Evolutionary conservation across 176 grass and related monocot genomes (phyloP).

Genomic region (Tuctoria greenei): DNA sequence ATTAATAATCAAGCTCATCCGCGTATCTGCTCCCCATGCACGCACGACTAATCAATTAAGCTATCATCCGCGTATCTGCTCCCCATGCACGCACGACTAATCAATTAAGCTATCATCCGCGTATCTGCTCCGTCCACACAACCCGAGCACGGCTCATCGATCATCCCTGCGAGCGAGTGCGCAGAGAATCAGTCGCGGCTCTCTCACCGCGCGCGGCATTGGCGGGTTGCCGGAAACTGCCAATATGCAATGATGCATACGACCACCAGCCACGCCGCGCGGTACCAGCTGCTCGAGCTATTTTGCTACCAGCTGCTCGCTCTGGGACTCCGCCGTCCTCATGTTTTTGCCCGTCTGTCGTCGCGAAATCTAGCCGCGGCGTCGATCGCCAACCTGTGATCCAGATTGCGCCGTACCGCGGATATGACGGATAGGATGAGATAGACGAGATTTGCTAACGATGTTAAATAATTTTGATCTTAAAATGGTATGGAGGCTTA

Average conservation of each 20-base stretch:
- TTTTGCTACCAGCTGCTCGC: background rate
- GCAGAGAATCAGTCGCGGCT: background rate
- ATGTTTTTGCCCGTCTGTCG: background rate
- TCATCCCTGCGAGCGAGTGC: background rate
- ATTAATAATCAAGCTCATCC: too few species aligned
- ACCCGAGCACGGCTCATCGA: background rate
- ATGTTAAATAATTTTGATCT: too few species aligned
- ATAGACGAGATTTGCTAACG: background rate
- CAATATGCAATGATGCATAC: background rate
- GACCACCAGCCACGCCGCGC: background rate
- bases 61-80: too few species aligned
- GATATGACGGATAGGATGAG: slow-evolving; percentile 16
- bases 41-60: too few species aligned
- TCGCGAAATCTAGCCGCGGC: background rate
- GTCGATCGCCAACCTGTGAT: slow-evolving; percentile 38
- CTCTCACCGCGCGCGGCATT: background rate
- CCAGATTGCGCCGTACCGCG: slow-evolving; percentile 17
- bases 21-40: too few species aligned
- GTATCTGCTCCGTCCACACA: background rate
- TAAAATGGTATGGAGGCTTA: too few species aligned
- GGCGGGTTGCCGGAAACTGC: background rate
- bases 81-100: too few species aligned
- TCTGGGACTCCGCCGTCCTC: background rate
- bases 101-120: too few species aligned
- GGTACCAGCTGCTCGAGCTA: background rate